A percentile compares a stretch with the other conserved stretches of the same genome.
These are phyloP conservation scores for Claviceps cyperi DNA, from an alignment of 2,329 filamentous ascomycete species.

Conservation along the genomic window DNA sequence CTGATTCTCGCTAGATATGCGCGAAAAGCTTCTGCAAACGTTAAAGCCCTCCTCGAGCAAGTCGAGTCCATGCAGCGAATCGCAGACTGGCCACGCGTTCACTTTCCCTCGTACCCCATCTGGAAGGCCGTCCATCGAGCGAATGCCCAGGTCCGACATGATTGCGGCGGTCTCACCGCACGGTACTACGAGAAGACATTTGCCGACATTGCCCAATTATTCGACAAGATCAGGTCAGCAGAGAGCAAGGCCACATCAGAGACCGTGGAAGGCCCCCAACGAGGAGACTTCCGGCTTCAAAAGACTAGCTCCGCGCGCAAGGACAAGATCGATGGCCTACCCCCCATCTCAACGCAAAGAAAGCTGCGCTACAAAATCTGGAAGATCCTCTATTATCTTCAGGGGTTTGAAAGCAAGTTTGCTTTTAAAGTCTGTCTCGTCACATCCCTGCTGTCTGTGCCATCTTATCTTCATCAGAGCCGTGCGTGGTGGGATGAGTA, in stretches of 20 bases:
- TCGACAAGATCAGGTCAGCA: conserved; percentile 26
- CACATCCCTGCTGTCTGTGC: conserved; percentile 36
- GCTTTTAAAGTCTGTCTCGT: conserved; percentile 40
- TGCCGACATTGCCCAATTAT: conserved; percentile 26
- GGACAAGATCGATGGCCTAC: not conserved
- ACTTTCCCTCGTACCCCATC: conserved; percentile 39
- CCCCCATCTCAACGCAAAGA: conserved; percentile 18
- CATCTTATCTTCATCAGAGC: conserved; percentile 33
- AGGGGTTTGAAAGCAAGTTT: conserved; percentile 43
- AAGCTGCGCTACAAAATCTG: conserved; percentile 33
- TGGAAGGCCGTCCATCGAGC: conserved; percentile 36
- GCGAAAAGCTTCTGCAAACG: conserved; percentile 33
- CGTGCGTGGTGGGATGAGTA: conserved; percentile 39
- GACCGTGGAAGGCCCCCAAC: not conserved
- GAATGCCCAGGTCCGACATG: conserved; percentile 43
- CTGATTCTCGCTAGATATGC: conserved; percentile 42
- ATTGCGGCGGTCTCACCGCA: conserved; percentile 42
- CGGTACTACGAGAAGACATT: conserved; percentile 34
- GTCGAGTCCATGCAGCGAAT: conserved; percentile 31
- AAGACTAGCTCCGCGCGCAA: not conserved
- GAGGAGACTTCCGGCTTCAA: not conserved
- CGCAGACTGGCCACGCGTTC: conserved; percentile 25
- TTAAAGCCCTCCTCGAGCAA: conserved; percentile 31
- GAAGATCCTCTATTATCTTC: conserved; percentile 34
- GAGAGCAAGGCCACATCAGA: conserved; percentile 14